These are phyloP conservation scores for Astragalus glycyphyllos DNA, from an alignment of 306 rosid genomes.

Conservation along the genomic window DNA sequence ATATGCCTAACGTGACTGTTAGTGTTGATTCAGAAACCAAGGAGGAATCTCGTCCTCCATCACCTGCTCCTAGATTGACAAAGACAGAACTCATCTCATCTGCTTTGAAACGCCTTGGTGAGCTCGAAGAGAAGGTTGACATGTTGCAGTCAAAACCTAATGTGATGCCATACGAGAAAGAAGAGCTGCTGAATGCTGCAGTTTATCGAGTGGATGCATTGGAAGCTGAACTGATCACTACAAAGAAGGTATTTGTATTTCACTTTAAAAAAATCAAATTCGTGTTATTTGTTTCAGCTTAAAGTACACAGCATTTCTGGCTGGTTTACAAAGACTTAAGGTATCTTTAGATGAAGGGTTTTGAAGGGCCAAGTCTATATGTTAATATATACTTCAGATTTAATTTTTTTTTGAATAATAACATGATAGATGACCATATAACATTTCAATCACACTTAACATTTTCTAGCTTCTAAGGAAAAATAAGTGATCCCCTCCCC, in stretches of 20 bases:
- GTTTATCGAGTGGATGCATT: constrained; percentile 86
- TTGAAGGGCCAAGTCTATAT: too few species aligned
- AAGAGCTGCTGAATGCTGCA: constrained; percentile 85
- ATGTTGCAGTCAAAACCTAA: constrained; percentile 72
- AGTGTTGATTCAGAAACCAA: constrained; percentile 43
- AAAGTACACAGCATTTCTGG: background rate
- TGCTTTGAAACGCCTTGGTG: constrained; percentile 67
- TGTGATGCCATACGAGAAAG: constrained; percentile 88
- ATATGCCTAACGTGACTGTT: constrained; percentile 36
- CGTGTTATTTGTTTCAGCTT: constrained; percentile 20
- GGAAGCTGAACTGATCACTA: constrained; percentile 86
- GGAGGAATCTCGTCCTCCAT: constrained; percentile 64
- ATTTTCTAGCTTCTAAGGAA: too few species aligned
- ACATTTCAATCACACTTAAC: too few species aligned
- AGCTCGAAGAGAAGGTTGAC: constrained; percentile 77
- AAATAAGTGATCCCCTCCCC: too few species aligned
- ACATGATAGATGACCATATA: too few species aligned
- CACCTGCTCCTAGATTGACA: constrained; percentile 58
- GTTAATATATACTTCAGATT: too few species aligned
- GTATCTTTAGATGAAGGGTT: too few species aligned
- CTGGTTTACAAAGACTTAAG: background rate
- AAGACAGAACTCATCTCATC: constrained; percentile 56
- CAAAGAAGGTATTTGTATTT: constrained; percentile 66
- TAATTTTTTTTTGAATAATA: too few species aligned
- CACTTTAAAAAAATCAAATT: constrained; percentile 5